Evolutionary conservation across 257 asterid species (phyloP).

Genomic region (Ballota nigra): DNA sequence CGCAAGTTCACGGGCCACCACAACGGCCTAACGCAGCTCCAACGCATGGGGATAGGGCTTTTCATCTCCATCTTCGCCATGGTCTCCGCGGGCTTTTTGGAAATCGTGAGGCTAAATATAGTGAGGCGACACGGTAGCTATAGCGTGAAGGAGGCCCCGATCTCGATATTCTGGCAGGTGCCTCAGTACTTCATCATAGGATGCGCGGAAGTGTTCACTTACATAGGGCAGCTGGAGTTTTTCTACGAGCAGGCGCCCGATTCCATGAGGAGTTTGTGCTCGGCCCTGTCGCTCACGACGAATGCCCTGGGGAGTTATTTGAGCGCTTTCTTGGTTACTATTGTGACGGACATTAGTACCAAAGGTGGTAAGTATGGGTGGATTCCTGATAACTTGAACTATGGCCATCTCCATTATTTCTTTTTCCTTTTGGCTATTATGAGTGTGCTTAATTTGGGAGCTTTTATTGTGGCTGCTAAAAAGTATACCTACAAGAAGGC

Average conservation of each 20-base stretch:
- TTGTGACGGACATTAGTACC: constrained; percentile 45
- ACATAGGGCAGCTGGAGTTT: constrained; percentile 68
- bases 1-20: constrained; percentile 61
- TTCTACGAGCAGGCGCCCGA: constrained; percentile 83
- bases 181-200: constrained; percentile 72
- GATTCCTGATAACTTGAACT: constrained; percentile 61
- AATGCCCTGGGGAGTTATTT: constrained; percentile 58
- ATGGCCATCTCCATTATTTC: constrained; percentile 58
- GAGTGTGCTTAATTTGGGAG: constrained; percentile 56
- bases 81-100: constrained; percentile 53
- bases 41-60: constrained; percentile 57
- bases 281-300: constrained; percentile 62
- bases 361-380: constrained; percentile 56
- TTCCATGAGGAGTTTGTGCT: constrained; percentile 62
- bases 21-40: constrained; percentile 59
- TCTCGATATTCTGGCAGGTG: constrained; percentile 70
- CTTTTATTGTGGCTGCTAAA: constrained; percentile 42
- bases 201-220: constrained; percentile 67
- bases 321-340: constrained; percentile 53
- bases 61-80: constrained; percentile 63
- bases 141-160: constrained; percentile 31
- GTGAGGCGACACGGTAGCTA: constrained; percentile 43
- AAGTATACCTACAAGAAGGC: constrained; percentile 57
- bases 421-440: constrained; percentile 51
- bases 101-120: constrained; percentile 38